Conservation (phyloP, 495 filamentous ascomycete species). For the Parachaetomium inaequale region DNA sequence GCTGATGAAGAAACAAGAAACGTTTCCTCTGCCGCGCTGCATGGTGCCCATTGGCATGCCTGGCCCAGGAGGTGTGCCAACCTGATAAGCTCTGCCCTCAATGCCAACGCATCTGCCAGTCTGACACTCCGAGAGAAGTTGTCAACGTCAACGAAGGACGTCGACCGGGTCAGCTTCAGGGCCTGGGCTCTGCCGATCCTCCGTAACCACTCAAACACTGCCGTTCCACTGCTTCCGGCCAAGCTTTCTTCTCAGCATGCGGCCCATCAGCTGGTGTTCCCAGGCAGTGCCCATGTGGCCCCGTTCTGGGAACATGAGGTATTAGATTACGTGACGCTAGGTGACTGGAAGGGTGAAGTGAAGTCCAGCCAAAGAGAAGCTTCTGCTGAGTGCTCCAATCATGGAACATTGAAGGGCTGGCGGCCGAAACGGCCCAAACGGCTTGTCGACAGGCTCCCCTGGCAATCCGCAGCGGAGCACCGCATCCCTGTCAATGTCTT, state of each 20-base stretch:
- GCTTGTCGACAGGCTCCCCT: not conserved
- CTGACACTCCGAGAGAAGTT: not conserved
- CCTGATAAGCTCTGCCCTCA: constrained; percentile 5
- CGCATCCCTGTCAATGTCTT: constrained; percentile 7
- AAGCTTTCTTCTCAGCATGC: not conserved
- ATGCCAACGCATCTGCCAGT: not conserved
- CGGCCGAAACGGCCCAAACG: not conserved
- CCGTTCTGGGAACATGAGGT: constrained; percentile 14
- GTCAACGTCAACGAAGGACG: constrained; percentile 13
- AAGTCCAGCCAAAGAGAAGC: not conserved
- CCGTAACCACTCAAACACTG: not conserved
- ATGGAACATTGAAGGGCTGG: not conserved
- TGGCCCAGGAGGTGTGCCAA: not conserved
- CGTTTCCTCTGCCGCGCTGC: not conserved
- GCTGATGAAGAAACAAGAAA: not conserved
- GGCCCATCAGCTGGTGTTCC: constrained; percentile 22
- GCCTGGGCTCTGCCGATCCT: constrained; percentile 10
- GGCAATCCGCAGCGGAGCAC: constrained; percentile 7
- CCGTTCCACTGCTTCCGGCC: constrained; percentile 6
- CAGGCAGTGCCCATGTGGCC: constrained; percentile 28
- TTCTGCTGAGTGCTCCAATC: no score
- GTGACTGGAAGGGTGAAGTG: not conserved
- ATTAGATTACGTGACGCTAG: constrained; percentile 32
- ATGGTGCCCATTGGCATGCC: not conserved
- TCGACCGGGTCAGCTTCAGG: not conserved